Base-by-base conservation (phyloP, 139 green algal genomes). In the Spirogloea muscicola region DNA sequence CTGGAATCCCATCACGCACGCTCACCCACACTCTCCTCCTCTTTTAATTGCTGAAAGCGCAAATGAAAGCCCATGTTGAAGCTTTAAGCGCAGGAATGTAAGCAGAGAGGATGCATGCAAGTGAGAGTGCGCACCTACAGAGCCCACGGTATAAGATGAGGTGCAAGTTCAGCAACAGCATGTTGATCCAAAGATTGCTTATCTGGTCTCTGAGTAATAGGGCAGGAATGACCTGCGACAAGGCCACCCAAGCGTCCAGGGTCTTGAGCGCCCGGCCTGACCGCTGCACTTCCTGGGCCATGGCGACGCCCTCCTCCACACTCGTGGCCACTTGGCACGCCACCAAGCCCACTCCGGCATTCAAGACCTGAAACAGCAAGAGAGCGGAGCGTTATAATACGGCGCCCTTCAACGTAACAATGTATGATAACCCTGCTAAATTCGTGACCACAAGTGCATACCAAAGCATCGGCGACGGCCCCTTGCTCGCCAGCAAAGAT, bases 401-500 rank as follows among this genome's bases (percentile, higher is more conserved):
- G 44, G 13, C 13, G 16, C 44, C 16, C 16, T 13, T 52, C 16
- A 52, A 13, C 13, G 16, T 27, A 27, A 16, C 13, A 13, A 27
- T 16, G 16, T 27, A 27, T 52, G 13, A 52, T 27, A 52, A 13
- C 44, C 44, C 16, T 16, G 13, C 16, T 52, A 52, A 13, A 27
- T 52, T 16, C 25, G 2, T 7, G 16, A 64, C 57, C 21, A 5
- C 48, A n/a, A n/a, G n/a, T 58, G n/a, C 68, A 38, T 41, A 81
- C 66, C 65, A 99, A 84, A 5, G 92, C 92, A 61, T 99, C 94
- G 1, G 94, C 94, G 3, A 97, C 89, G 1, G 94, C 61, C 66
- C 89, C 86, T 43, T 68, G 68, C 74, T 89, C 58, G 5, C 94
- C 94, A 1, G 80, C 93, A 84, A 99, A 94, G 29, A 93, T 90